Base-by-base conservation (phyloP, 177 flowering plant genomes). In the Vitis hybrid region DNA sequence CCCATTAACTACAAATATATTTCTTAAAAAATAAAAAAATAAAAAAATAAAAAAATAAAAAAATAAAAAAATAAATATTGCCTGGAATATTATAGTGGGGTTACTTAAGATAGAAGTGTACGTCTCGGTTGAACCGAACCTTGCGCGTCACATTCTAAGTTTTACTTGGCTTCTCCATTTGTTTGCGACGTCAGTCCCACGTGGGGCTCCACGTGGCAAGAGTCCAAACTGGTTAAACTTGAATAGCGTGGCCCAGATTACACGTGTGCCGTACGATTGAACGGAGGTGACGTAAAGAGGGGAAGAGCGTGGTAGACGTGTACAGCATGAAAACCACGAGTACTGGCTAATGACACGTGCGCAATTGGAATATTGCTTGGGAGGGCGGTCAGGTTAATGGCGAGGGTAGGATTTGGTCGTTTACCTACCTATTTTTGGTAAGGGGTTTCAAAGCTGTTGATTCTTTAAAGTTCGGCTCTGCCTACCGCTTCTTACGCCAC, bases 61-160 rank as follows among this genome's bases (percentile, higher is more conserved):
- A 26, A 39, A 39, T 5, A 39, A 39, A 39, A 3, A 39, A 7
- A 39, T 39, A 39, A 39, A 39, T 39, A 39, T 39, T 5, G 45
- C 8, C 45, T 33, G 39, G 39, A 39, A 6, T 39, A 39, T 39
- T 39, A 39, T 39, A n/a, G 7, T 2, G 52, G 31, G 53, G 12
- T 63, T 63, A 63, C 66, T 63, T 63, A 15, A 49, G 53, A 49
- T 48, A 48, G 52, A 45, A 63, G 66, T 18, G n/a, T 63, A 49
- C 66, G 66, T 63, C 55, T 63, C 55, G 10, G 22, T 5, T 3
- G 49, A 49, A 1, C 45, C 45, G 4, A 26, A 16, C 49, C 10
- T 63, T 21, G 26, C 19, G 10, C 15, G 66, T 63, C 55, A 8
- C 53, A 11, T 3, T 63, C 53, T 48, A 0, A 26, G 29, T 26